Base-by-base conservation (phyloP, 805 yeast genomes). In the Kurtzmaniella fragi region DNA sequence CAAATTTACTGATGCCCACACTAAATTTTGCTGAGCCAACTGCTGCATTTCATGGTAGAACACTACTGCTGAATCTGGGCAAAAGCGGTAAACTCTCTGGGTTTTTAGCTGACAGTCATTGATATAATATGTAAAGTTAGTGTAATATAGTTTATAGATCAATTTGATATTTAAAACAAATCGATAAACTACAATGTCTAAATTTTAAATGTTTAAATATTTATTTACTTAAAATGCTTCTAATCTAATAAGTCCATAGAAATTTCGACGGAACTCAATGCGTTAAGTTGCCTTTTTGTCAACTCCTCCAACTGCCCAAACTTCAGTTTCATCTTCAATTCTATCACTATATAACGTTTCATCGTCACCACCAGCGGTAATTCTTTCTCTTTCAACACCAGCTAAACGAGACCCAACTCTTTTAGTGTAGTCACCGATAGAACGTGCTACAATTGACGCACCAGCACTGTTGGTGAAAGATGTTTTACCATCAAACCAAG, bases 371-470 rank as follows among this genome's bases (percentile, higher is more conserved):
- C 96, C 96, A 11, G 88, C 93, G 15, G 76, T 83, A 23, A 88
- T 73, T 70, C 95, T 78, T 52, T 89, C 97, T 53, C 91, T 75
- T 56, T 89, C 96, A 34, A 87, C 89, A 17, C 68, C 70, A 0
- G 96, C 97, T 50, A 91, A 76, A 58, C 97, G 75, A 35, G 71
- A 58, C n/a, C 84, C 97, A 23, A 91, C 96, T 62, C 99, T 79
- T 65, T 79, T 84, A 2, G 95, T 84, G 61, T 87, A 91, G 53
- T 91, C 99, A 17, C 83, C 78, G 46, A 91, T 73, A 0, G 96
- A 84, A 60, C 98, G 77, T 29, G 78, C 55, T 50, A 72, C 83
- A 28, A 84, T 53, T 1, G 45, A 41, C 2, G 69, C 52, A n/a
- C 78, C 78, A 7, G 71, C 67, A 9, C 65, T 69, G 7, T 71